These are phyloP conservation scores for Ogataea corticis DNA, from an alignment of 805 yeast species.

Conservation along the genomic window DNA sequence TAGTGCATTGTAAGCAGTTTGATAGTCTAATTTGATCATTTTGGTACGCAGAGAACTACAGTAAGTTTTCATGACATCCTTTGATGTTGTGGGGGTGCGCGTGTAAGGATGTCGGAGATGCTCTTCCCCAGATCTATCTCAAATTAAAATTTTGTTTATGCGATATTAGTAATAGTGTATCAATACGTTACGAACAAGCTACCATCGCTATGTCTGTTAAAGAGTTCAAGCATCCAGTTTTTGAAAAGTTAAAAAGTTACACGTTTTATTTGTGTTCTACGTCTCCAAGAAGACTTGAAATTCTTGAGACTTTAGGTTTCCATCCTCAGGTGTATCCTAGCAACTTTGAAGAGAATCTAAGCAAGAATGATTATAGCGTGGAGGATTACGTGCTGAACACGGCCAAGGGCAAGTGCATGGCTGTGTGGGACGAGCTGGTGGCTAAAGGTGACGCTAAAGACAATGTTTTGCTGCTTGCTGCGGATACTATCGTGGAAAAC, in stretches of 20 bases:
- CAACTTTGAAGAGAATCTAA: constrained; percentile 73
- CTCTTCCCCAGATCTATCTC: background rate
- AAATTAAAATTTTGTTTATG: background rate
- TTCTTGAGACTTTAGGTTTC: constrained; percentile 62
- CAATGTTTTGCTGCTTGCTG: constrained; percentile 47
- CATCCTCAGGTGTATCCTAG: constrained; percentile 54
- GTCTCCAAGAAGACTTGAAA: constrained; percentile 78
- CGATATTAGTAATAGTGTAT: background rate
- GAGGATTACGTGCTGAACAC: constrained; percentile 70
- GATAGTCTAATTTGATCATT: constrained; percentile 1
- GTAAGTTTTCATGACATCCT: background rate
- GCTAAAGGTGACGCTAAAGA: constrained; percentile 10
- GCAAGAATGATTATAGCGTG: constrained; percentile 50
- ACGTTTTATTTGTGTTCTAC: constrained; percentile 72
- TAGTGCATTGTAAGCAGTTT: constrained; percentile 17
- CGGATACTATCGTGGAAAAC: constrained; percentile 77
- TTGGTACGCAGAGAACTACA: constrained; percentile 4
- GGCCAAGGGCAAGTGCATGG: constrained; percentile 62
- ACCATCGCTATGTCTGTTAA: constrained; percentile 5
- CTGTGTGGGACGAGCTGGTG: constrained; percentile 51
- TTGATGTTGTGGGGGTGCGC: constrained; percentile 3
- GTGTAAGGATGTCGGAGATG: background rate
- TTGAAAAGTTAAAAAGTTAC: constrained; percentile 24
- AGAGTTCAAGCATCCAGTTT: constrained; percentile 35
- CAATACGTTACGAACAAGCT: background rate